Base-by-base conservation (phyloP, 345 rosid genomes). In the Citropsis articulata region DNA sequence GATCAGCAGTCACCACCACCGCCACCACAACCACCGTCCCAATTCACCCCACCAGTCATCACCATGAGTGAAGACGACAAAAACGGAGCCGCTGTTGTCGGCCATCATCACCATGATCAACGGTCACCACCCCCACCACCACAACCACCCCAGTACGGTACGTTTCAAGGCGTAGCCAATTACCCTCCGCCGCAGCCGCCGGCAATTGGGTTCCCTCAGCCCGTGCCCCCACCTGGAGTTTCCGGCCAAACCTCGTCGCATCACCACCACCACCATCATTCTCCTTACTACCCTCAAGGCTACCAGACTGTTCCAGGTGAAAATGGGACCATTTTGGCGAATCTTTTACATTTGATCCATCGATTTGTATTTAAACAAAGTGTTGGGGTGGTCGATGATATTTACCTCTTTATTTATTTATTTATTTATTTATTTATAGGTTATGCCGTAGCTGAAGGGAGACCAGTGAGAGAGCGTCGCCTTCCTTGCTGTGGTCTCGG, bases 151-250 rank as follows among this genome's bases (percentile, higher is more conserved):
- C 98, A 90, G 24, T 95, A 95, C 83, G 99, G 98, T 9, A 95
- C 99, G 7, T 95, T 95, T 86, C 98, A 93, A 85, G 99, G 99
- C 61, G 97, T 92, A 45, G 92, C 97, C 71, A 93, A 90, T 81
- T 95, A 87, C 77, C 97, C 97, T 7, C 92, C 94, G 27, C 89
- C 92, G 61, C 88, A 79, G 19, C 89, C 86, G 27, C 81, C 94
- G n/a, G 91, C 82, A 48, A 82, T 89, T 38, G 99, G 97, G 3
- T 92, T 94, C 77, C 97, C 99, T 81, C 97, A 92, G 82, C 99
- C 98, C 4, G 86, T 81, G 2, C 85, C 98, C 1, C 97, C 98
- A 0, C 90, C 97, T 48, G 97, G 99, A 4, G 83, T 73, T 59
- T 63, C 84, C 72, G 87, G 80, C 36, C 75, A 88, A 6, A 60